Evolutionary conservation across 2,329 filamentous ascomycete genomes (phyloP), one percentile per base, ranked within the genome.

Genomic region (Ploettnerulaceae sp.): DNA sequence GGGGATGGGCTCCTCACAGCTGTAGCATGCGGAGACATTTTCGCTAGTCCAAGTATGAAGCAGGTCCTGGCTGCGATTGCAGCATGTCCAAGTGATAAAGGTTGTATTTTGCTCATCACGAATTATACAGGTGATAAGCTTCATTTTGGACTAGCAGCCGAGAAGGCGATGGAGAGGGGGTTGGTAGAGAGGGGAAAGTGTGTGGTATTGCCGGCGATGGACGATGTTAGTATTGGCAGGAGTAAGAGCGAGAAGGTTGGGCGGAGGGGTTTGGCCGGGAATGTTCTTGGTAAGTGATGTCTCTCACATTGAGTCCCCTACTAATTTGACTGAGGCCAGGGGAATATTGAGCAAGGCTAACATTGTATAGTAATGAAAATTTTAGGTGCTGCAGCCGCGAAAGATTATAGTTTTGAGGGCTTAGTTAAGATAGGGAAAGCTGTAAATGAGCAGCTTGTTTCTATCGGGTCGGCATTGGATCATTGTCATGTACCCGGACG

Each of bases 191-290:
- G 53, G 28, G 47, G 49, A 20, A 56, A 53, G 28, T 48, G 49
- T 43, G 48, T 71, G 37, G 76, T 81, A 61, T 72, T 81, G 48
- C 75, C 81, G 51, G 81, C 79, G 49, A 79, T 77, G 29, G 81
- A 84, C 53, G 81, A 84, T 57, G 81, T 84, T 6, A 80, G 77
- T 0, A 77, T 84, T 18, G 79, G 78, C 7, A 71, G 70, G 57
- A 73, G 71, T 59, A 73, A 74, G 15, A 72, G 72, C 24, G 49
- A 47, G 29, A 71, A 79, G 25, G 80, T 84, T 3, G 80, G 80
- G 0, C 69, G 80, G 5, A 69, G 81, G 56, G 80, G 81, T 0
- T 67, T 84, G 18, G 77, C 79, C 2, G 80, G 79, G 2, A 77
- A 82, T 61, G 67, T 83, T 24, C 68, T 81, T 2, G 66, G 64